Conservation (phyloP, 331 rosid species). For the Pyracantha coccinea region DNA sequence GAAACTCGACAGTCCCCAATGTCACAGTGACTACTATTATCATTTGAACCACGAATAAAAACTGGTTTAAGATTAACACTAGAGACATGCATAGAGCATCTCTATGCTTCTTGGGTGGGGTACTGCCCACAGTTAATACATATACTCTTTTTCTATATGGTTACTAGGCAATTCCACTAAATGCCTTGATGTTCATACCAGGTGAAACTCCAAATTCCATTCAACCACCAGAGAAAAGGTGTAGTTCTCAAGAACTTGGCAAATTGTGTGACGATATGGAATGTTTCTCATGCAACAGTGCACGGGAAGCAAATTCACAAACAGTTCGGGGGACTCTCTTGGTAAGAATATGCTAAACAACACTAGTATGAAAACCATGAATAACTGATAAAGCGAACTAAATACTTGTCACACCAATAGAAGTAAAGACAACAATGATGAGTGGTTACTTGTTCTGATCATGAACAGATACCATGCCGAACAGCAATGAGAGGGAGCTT, state of each 20-base stretch:
- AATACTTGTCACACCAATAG: conserved; percentile 1
- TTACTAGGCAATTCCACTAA: conserved; percentile 20
- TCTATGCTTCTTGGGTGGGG: neutral
- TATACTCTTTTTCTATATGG: conserved; percentile 3
- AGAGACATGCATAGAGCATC: neutral
- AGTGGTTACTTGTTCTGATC: neutral
- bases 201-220: conserved; percentile 91
- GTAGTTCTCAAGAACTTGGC: conserved; percentile 51
- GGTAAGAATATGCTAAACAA: conserved; percentile 46
- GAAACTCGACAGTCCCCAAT: neutral
- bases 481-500: conserved; percentile 98
- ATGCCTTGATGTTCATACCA: conserved; percentile 26
- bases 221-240: conserved; percentile 70
- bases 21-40: neutral
- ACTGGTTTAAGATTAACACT: neutral
- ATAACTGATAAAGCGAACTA: neutral
- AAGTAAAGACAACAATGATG: neutral
- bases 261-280: conserved; percentile 67
- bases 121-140: neutral
- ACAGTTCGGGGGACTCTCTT: conserved; percentile 87
- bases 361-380: neutral
- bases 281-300: conserved; percentile 87
- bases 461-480: conserved; percentile 86
- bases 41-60: neutral
- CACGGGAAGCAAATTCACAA: conserved; percentile 75